Evolutionary conservation across 148 eudicot genomes (phyloP), one percentile per base, ranked within the genome.

Genomic region (Chenopodium quinoa): DNA sequence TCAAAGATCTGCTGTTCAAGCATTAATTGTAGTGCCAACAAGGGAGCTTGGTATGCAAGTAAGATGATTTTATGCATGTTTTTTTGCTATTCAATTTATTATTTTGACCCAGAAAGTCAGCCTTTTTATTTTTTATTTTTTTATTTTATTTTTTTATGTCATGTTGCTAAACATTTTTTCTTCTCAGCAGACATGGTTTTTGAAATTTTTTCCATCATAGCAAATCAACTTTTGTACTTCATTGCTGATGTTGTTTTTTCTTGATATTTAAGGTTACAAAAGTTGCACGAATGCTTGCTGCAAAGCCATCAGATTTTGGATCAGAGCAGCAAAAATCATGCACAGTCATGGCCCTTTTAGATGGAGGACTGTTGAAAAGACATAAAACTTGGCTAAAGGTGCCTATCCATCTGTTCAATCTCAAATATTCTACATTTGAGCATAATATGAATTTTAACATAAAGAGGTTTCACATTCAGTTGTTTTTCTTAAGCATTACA

Each of bases 31-130:
- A 83, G 98, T 96, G 44, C 99, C 98, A 22, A 96, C 97, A 27
- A 89, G 98, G 88, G 99, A 96, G 85, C 99, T 96, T 74, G 99
- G 99, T 54, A 95, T 93, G 89, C 99, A 95, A 76, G 99, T 95
- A 85, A 83, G 92, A 72, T 7, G 68, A 58, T 66, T 66, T 67
- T 10, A 3, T 44, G 47, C 67, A 9, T 27, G 46, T 3, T 47
- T 29, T 31, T 19, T 22, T 73, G 60, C 52, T 75, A 37, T 44
- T 10, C 14, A 50, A 11, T 50, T 11, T 50, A 50, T 40, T 5
- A 5, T 40, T 40, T 52, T 52, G 56, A 52, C 56, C 56, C 12
- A 52, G 56, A 52, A 52, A 52, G 12, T 10, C 12, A 14, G 5
- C 44, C 4, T 37, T 27, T 27, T 27, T 27, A 27, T 27, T 40